Evolutionary conservation across 2,329 filamentous ascomycete species (phyloP).

Genomic region (Fusarium sp.): DNA sequence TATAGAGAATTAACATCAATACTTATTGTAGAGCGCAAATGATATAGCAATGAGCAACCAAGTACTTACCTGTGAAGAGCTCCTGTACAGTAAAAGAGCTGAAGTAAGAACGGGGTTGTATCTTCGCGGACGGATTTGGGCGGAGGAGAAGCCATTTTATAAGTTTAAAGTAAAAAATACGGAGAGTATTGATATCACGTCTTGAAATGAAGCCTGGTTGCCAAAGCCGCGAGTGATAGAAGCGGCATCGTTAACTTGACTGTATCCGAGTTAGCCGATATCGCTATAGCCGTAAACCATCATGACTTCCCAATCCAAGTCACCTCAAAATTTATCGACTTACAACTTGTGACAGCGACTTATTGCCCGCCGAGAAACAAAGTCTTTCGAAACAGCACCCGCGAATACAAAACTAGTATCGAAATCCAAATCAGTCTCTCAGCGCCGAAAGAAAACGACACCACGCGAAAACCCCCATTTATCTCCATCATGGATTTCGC

Average conservation of each 20-base stretch:
- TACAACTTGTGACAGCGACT: slow-evolving; percentile 28
- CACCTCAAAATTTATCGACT: slow-evolving; percentile 5
- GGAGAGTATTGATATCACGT: background rate
- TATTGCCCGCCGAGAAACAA: background rate
- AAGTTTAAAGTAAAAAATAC: background rate
- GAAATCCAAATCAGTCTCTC: background rate
- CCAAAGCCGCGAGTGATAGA: background rate
- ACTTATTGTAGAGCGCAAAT: background rate
- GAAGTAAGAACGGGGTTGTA: slow-evolving; percentile 86
- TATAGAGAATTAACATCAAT: background rate
- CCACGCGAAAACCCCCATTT: background rate
- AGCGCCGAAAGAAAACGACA: background rate
- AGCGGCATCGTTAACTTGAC: slow-evolving; percentile 10
- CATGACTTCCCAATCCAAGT: slow-evolving; percentile 16
- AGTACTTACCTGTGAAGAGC: slow-evolving; percentile 74
- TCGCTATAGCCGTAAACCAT: slow-evolving; percentile 43
- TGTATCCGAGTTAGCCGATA: slow-evolving; percentile 36
- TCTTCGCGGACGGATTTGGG: slow-evolving; percentile 70
- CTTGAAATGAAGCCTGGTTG: background rate
- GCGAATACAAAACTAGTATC: too few relatives aligned
- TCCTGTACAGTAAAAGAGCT: slow-evolving; percentile 83
- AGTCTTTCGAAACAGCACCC: background rate
- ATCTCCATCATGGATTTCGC: slow-evolving; percentile 87
- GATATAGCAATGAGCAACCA: background rate
- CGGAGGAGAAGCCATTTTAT: slow-evolving; percentile 34